Percentiles rank a stretch among this genome's conserved stretches.
phyloP scores from a whole-genome alignment of 1,284 basidiomycete species.

The Psilocybe mexicana region DNA sequence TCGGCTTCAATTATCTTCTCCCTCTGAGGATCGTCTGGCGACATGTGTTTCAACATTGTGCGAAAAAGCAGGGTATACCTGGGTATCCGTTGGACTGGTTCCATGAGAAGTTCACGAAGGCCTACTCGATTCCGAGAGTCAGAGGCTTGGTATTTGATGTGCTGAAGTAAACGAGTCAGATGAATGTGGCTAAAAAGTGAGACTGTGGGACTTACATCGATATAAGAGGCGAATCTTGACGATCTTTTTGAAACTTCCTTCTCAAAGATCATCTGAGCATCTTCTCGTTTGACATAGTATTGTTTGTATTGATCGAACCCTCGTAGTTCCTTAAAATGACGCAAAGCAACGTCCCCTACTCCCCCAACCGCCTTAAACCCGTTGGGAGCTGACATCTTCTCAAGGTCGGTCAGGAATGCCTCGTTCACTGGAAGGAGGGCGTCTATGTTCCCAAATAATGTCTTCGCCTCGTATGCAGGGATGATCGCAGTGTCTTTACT shows the following conservation, averaged over 20 bases:
- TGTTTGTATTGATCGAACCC: constrained; percentile 91
- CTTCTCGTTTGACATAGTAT: constrained; percentile 92
- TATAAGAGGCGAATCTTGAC: constrained; percentile 77
- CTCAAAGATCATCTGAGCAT: constrained; percentile 89
- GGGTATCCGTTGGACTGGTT: constrained; percentile 99
- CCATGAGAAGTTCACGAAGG: constrained; percentile 93
- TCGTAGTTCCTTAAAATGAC: constrained; percentile 78
- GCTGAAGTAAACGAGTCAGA: constrained; percentile 45
- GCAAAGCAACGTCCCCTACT: constrained; percentile 84
- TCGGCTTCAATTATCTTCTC: constrained; percentile 84
- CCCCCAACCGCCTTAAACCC: constrained; percentile 59
- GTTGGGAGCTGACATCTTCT: constrained; percentile 67
- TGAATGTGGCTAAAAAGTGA: constrained; percentile 1
- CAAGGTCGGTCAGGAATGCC: constrained; percentile 83
- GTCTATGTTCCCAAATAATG: constrained; percentile 93
- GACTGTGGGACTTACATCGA: constrained; percentile 64
- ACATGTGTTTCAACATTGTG: constrained; percentile 87
- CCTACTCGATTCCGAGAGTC: constrained; percentile 86
- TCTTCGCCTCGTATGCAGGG: constrained; percentile 88
- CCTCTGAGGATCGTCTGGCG: constrained; percentile 75
- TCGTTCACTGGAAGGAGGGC: constrained; percentile 86
- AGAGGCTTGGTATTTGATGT: constrained; percentile 85
- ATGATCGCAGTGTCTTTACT: constrained; percentile 86
- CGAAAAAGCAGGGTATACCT: constrained; percentile 94
- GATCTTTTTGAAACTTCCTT: constrained; percentile 78